Evolutionary conservation across 176 grass and related monocot species (phyloP).

Genomic region (Luzula sylvatica): DNA sequence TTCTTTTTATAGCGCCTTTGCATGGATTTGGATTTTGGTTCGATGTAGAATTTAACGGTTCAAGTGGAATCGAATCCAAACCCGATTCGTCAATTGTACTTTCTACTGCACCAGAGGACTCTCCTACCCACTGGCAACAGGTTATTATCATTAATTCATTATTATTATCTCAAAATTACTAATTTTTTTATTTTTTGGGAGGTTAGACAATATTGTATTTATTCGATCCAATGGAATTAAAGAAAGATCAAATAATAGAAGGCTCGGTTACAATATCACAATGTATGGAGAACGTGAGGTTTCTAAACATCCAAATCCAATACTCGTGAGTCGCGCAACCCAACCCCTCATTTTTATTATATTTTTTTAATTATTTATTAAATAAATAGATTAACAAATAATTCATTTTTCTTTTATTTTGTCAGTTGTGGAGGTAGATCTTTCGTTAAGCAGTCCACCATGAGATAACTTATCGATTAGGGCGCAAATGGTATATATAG

Average conservation of each 20-base stretch:
- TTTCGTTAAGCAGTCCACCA: conserved; percentile 71
- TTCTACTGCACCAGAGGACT: conserved; percentile 91
- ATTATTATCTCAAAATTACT: conserved; percentile 17
- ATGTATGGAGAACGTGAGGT: conserved; percentile 64
- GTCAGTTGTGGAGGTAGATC: conserved; percentile 65
- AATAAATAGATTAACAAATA: conserved; percentile 4
- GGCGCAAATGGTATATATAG: too few relatives aligned
- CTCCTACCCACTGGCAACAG: conserved; percentile 97
- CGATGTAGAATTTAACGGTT: conserved; percentile 85
- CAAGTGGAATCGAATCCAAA: conserved; percentile 49
- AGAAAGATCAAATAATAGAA: conserved; percentile 86
- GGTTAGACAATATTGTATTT: conserved; percentile 79
- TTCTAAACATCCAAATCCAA: conserved; percentile 75
- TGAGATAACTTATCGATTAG: conserved; percentile 70
- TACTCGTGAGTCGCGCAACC: conserved; percentile 54
- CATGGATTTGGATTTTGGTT: conserved; percentile 99
- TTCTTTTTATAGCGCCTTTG: conserved; percentile 50
- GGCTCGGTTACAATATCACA: conserved; percentile 85
- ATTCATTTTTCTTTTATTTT: neutral
- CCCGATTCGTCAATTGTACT: conserved; percentile 56
- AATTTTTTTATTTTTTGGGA: neutral
- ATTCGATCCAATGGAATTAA: conserved; percentile 75
- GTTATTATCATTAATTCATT: conserved; percentile 26
- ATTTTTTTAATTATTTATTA: conserved; percentile 7
- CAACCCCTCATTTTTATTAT: neutral